Evolutionary conservation across 306 rosid species (phyloP).

Genomic region (Vicia faba): DNA sequence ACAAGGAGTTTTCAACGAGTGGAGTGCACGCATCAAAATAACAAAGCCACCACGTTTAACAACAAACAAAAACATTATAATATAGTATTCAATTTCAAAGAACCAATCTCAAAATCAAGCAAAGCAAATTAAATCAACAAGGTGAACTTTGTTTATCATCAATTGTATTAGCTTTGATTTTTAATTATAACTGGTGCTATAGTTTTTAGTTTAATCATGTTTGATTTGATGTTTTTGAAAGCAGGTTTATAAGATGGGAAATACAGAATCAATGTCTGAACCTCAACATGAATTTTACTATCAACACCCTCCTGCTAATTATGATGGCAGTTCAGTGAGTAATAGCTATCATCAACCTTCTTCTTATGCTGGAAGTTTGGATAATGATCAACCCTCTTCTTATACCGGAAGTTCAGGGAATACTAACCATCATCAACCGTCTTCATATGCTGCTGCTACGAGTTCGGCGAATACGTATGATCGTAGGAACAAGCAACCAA

Average conservation of each 20-base stretch:
- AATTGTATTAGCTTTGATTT: background rate
- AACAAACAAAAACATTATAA: background rate
- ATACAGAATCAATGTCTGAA: slow-evolving; percentile 56
- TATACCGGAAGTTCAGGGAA: slow-evolving; percentile 33
- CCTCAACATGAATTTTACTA: slow-evolving; percentile 39
- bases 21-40: slow-evolving; percentile 7
- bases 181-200: background rate
- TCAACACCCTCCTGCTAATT: slow-evolving; percentile 28
- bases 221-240: slow-evolving; percentile 25
- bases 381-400: slow-evolving; percentile 36
- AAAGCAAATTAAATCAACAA: background rate
- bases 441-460: slow-evolving; percentile 27
- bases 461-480: slow-evolving; percentile 8
- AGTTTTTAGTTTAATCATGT: background rate
- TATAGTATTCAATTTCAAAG: background rate
- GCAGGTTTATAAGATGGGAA: slow-evolving; percentile 59
- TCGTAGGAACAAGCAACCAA: slow-evolving; percentile 39
- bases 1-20: background rate
- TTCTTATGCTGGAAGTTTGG: slow-evolving; percentile 47
- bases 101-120: background rate
- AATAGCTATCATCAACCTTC: slow-evolving; percentile 26
- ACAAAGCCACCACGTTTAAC: background rate
- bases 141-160: background rate
- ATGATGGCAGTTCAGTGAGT: slow-evolving; percentile 37
- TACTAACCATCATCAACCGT: slow-evolving; percentile 28